Percentiles rank a stretch among this genome's conserved stretches.
Evolutionary conservation across 106 monocot species (phyloP).

Genomic region (Hemerocallis citrina): DNA sequence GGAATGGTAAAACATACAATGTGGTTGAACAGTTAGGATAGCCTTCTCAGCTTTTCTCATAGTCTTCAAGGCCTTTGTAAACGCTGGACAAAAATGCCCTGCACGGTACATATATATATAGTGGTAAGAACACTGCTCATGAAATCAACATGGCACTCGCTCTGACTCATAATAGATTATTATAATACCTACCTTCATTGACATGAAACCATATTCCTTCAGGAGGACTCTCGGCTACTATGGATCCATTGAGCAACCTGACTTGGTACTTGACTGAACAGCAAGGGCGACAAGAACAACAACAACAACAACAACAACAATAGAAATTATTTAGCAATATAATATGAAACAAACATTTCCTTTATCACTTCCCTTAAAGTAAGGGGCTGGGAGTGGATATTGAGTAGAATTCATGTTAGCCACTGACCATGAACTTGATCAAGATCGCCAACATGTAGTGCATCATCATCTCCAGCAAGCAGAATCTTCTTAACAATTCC

Average conservation of each 20-base stretch:
- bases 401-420: background rate
- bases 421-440: conserved; percentile 58
- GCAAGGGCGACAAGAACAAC: background rate
- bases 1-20: conserved; percentile 32
- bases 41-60: conserved; percentile 69
- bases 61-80: conserved; percentile 42
- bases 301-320: background rate
- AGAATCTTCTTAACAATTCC: conserved; percentile 68
- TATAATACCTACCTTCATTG: conserved; percentile 29
- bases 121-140: background rate
- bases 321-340: background rate
- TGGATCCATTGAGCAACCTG: conserved; percentile 35
- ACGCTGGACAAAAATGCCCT: conserved; percentile 47
- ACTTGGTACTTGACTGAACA: conserved; percentile 47
- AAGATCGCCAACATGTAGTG: conserved; percentile 32
- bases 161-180: background rate
- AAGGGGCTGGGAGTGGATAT: background rate
- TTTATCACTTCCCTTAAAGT: too few relatives aligned
- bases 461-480: conserved; percentile 36
- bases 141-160: background rate
- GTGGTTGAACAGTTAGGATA: conserved; percentile 38
- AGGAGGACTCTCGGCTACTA: conserved; percentile 41
- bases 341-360: too few relatives aligned
- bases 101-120: background rate
- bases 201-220: conserved; percentile 54